Base-by-base conservation (phyloP, 2,329 filamentous ascomycete species). In the Neonectria punicea region DNA sequence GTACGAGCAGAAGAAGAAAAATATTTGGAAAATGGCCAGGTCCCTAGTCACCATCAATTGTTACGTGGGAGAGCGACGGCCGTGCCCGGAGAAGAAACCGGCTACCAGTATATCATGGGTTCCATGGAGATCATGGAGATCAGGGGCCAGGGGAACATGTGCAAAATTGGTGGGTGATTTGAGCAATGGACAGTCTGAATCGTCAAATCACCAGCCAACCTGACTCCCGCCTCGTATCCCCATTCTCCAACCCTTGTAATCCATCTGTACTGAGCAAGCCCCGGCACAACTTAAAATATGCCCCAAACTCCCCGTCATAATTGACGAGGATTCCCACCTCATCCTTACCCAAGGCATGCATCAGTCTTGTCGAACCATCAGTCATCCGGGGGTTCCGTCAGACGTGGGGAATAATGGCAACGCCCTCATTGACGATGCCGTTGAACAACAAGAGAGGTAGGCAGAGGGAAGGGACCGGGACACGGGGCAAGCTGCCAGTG, bases 91-190 rank as follows among this genome's bases (percentile, higher is more conserved):
- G 5, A n/a, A 13, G 47, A 28, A 51, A 20, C 9, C 9, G 30
- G 28, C 16, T 34, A 11, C 16, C 10, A 51, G 6, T 13, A 32
- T n/a, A 50, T 32, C 47, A 30, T 32, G 25, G 28, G 14, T 22
- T 28, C n/a, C 44, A 47, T 28, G 43, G 25, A 51, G 53, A 62
- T 62, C 53, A 51, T 32, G 56, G 28, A 58, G 47, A 53, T 56
- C 59, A 46, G 53, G 39, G 34, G 59, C 39, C 59, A 56, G 53
- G 53, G 47, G 53, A 56, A 22, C 18, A 61, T 32, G 39, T 34
- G 20, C 44, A 25, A 44, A 46, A 16, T 41, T 32, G 14, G 28
- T 30, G n/a, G 18, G 16, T 30, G 13, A 44, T 30, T 56, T 32
- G 9, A 44, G 36, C 25, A 44, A 34, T 32, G 53, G 30, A 57